A percentile compares a stretch with the other conserved stretches of the same genome.
phyloP scores from a whole-genome alignment of 805 yeast species.

The Myxozyma neglecta region DNA sequence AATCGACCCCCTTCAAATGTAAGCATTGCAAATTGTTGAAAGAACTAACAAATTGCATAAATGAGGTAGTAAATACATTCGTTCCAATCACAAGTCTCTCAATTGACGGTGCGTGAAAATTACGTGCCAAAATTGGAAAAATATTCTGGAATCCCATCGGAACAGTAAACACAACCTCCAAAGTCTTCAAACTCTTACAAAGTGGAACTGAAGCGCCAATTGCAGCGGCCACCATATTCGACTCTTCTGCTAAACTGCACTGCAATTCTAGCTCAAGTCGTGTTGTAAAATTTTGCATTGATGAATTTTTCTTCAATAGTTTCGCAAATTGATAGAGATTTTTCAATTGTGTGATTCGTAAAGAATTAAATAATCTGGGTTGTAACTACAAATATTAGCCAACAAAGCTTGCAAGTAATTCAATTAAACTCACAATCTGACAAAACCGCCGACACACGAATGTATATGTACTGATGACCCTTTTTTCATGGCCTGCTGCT shows the following conservation, averaged over 20 bases:
- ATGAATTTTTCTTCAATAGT: constrained; percentile 13
- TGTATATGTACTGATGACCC: constrained; percentile 14
- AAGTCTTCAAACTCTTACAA: constrained; percentile 4
- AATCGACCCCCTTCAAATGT: constrained; percentile 9
- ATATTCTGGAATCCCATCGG: constrained; percentile 31
- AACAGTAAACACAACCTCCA: constrained; percentile 17
- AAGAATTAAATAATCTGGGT: constrained; percentile 17
- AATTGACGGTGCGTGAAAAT: constrained; percentile 20
- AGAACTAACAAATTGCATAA: constrained; percentile 19
- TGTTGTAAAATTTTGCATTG: background rate
- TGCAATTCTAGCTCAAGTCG: constrained; percentile 14
- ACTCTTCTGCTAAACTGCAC: constrained; percentile 28
- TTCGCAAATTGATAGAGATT: constrained; percentile 13
- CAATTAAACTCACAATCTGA: constrained; percentile 15
- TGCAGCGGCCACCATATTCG: constrained; percentile 32
- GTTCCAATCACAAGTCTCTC: constrained; percentile 6
- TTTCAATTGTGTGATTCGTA: constrained; percentile 18
- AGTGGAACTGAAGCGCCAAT: constrained; percentile 17
- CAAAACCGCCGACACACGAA: constrained; percentile 12
- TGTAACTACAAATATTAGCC: constrained; percentile 17
- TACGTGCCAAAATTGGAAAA: constrained; percentile 14
- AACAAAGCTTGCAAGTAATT: background rate
- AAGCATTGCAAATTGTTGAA: constrained; percentile 14
- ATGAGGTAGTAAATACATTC: constrained; percentile 20
- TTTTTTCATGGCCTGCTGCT: constrained; percentile 10